Percentiles rank a stretch among this genome's conserved stretches.
Conservation (phyloP, 768 basidiomycete genomes). For the Tephrocybe sp. region DNA sequence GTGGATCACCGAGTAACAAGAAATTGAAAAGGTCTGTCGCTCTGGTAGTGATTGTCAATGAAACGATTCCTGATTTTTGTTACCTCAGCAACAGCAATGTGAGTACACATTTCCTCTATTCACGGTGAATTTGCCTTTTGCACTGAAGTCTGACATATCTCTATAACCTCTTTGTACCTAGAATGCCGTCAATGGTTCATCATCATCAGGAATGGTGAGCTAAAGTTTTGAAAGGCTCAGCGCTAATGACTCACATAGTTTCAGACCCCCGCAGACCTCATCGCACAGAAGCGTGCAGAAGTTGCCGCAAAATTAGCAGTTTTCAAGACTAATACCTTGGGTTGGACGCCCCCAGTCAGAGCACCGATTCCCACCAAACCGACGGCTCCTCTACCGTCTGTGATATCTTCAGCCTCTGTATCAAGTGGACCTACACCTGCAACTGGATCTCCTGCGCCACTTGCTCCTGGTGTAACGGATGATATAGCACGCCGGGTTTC, state of each 20-base stretch:
- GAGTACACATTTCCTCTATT: conserved; percentile 46
- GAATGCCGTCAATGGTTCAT: conserved; percentile 48
- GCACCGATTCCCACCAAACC: conserved; percentile 41
- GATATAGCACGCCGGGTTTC: conserved; percentile 72
- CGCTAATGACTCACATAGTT: not conserved
- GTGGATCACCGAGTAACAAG: conserved; percentile 48
- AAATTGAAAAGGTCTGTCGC: conserved; percentile 71
- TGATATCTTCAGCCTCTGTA: conserved; percentile 30
- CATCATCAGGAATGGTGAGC: conserved; percentile 43
- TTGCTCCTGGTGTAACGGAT: conserved; percentile 43
- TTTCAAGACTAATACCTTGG: conserved; percentile 49
- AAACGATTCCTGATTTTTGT: conserved; percentile 15
- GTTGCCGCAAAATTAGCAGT: conserved; percentile 83
- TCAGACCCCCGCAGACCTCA: conserved; percentile 49
- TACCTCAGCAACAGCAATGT: conserved; percentile 54
- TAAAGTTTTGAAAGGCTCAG: not conserved
- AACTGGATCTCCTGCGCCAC: conserved; percentile 29
- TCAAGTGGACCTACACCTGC: conserved; percentile 45
- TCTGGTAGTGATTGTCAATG: conserved; percentile 9
- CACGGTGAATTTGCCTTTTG: conserved; percentile 72
- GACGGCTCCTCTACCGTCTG: conserved; percentile 28
- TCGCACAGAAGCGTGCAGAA: conserved; percentile 81
- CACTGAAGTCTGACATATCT: conserved; percentile 53
- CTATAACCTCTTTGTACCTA: conserved; percentile 65
- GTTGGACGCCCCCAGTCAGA: conserved; percentile 32